A percentile compares a stretch with the other conserved stretches of the same genome.
phyloP scores from a whole-genome alignment of 225 moss, liverwort and hornwort species.

The Climacium dendroides region DNA sequence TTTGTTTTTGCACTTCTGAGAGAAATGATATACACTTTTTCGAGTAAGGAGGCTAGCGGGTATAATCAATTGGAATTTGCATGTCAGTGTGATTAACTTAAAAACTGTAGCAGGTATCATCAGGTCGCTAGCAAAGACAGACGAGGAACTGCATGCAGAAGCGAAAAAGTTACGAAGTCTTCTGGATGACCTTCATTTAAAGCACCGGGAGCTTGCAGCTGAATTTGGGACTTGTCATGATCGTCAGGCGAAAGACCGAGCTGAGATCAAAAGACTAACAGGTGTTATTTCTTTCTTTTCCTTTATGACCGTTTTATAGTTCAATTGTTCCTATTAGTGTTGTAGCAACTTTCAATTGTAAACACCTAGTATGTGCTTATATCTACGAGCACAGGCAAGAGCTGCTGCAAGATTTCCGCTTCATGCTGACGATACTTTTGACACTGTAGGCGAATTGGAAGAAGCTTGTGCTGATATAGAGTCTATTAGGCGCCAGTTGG shows the following conservation, averaged over 20 bases:
- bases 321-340: background rate
- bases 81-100: background rate
- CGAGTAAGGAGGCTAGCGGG: background rate
- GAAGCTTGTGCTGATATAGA: conserved; percentile 73
- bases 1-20: background rate
- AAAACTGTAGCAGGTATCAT: conserved; percentile 42
- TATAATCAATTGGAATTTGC: background rate
- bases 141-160: conserved; percentile 66
- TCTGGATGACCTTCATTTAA: conserved; percentile 69
- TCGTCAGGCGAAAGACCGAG: conserved; percentile 62
- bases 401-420: background rate
- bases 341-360: background rate
- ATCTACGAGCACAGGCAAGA: background rate
- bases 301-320: background rate
- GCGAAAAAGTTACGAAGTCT: conserved; percentile 40
- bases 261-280: conserved; percentile 58
- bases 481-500: conserved; percentile 67
- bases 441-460: conserved; percentile 66
- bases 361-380: background rate
- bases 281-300: conserved; percentile 14
- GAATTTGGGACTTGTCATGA: conserved; percentile 64
- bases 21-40: background rate
- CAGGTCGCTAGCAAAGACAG: conserved; percentile 40
- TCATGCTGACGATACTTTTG: conserved; percentile 14
- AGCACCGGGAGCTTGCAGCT: conserved; percentile 62